These are phyloP conservation scores for Pseudocercospora fuligena DNA, from an alignment of 2,329 filamentous ascomycete genomes.

Conservation along the genomic window DNA sequence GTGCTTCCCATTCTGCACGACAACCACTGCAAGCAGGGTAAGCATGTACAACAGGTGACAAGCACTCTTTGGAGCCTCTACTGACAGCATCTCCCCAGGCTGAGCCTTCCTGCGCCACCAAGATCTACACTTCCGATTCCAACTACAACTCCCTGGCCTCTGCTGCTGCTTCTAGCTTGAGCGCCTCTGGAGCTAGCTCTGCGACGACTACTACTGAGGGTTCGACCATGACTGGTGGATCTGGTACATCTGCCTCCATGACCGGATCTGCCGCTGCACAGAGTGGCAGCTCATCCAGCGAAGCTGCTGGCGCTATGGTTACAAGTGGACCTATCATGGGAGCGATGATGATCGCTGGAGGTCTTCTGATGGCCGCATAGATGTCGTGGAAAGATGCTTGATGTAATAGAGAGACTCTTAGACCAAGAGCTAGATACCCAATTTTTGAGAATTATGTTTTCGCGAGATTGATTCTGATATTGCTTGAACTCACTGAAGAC, in stretches of 20 bases:
- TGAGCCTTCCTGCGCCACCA: not conserved
- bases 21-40: not conserved
- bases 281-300: not conserved
- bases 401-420: not conserved
- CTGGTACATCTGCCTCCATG: not conserved
- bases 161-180: not conserved
- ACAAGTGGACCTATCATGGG: conserved; percentile 2
- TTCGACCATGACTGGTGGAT: not conserved
- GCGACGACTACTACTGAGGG: not conserved
- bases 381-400: not conserved
- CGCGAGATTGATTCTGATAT: not conserved
- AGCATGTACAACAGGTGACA: not conserved
- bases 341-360: conserved; percentile 2
- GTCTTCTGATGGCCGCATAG: not conserved
- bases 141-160: not conserved
- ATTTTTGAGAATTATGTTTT: not conserved
- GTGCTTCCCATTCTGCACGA: conserved; percentile 5
- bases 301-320: conserved; percentile 4
- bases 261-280: not conserved
- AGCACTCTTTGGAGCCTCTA: not conserved
- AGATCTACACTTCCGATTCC: not conserved
- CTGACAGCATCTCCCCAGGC: not conserved
- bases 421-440: not conserved
- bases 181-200: not conserved
- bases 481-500: not conserved